Base-by-base conservation (phyloP, 2,329 filamentous ascomycete genomes). In the Plectosphaerella cucumerina region DNA sequence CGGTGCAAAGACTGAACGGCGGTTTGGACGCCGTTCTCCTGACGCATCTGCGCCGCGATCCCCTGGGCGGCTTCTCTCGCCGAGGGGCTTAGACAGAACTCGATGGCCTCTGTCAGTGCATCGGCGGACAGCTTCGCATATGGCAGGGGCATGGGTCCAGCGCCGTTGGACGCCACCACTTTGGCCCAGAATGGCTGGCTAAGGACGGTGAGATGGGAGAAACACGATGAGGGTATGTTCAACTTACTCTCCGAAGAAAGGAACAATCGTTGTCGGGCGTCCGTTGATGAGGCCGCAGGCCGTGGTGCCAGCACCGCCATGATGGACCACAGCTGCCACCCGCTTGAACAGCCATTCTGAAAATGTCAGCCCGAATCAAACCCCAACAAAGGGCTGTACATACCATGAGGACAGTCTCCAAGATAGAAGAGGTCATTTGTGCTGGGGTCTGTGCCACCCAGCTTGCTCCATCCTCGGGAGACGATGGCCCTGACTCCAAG, bases 241-340 rank as follows among this genome's bases (percentile, higher is more conserved):
- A 10, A 55, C 57, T 35, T 51, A 58, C 57, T 72, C 69, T 34
- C 70, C 70, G 54, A 74, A 74, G 53, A 74, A 84, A 0, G 80
- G 80, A 1, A 84, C 73, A 18, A 83, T 70, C 0, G 74, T 61
- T 0, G 80, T 83, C 0, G 80, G 79, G 17, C 69, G 64, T 0
- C 73, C 79, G 44, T 76, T 70, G 3, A 68, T 61, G 5, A 84
- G 69, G 1, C 80, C 79, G 35, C 72, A 75, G 1, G 81, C 78
- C 3, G 80, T 82, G 0, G 79, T 83, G 4, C 81, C 80, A 14
- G 80, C 80, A 8, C 80, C 81, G 18, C 80, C 80, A 48, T 84
- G 80, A 53, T 84, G 80, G 0, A 84, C 70, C 0, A 84, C 80
- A 14, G 71, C 73, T 0, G 75, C 70, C 2, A 83, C 78, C 15